phyloP scores from a whole-genome alignment of 352 stramenopile species.

The Phytophthora aleatoria region DNA sequence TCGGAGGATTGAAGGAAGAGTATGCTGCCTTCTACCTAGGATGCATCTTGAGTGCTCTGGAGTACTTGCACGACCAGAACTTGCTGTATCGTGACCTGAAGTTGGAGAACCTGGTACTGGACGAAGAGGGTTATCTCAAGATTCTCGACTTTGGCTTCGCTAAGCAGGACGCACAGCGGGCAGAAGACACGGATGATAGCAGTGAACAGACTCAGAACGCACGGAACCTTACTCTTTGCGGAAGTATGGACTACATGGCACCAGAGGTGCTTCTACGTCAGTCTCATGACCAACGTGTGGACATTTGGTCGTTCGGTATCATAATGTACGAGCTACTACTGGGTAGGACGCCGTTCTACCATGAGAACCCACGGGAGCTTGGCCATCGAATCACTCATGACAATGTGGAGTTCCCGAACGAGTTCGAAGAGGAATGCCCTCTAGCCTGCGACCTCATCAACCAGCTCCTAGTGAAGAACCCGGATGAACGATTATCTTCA shows the following conservation, averaged over 20 bases:
- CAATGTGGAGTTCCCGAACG: conserved; percentile 66
- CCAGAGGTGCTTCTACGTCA: conserved; percentile 73
- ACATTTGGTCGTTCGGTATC: conserved; percentile 85
- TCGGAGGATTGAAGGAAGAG: conserved; percentile 58
- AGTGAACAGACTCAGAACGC: conserved; percentile 37
- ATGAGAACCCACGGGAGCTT: conserved; percentile 77
- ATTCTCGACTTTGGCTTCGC: conserved; percentile 83
- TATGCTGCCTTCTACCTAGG: conserved; percentile 90
- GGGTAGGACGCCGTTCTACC: conserved; percentile 88
- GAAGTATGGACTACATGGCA: conserved; percentile 85
- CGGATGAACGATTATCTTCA: conserved; percentile 39
- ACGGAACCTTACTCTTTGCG: conserved; percentile 77
- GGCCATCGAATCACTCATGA: conserved; percentile 77
- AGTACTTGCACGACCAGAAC: conserved; percentile 73
- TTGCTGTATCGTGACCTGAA: conserved; percentile 92
- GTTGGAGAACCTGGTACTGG: conserved; percentile 88
- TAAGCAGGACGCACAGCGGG: conserved; percentile 53
- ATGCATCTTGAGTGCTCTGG: conserved; percentile 82
- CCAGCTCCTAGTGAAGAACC: conserved; percentile 63
- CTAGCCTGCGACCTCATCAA: conserved; percentile 58
- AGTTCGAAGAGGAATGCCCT: conserved; percentile 63
- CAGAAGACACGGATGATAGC: conserved; percentile 15
- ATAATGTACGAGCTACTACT: conserved; percentile 89
- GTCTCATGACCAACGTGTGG: conserved; percentile 68
- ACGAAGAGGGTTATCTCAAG: conserved; percentile 89